Base-by-base conservation (phyloP, 345 rosid genomes). In the Carallia brachiata region DNA sequence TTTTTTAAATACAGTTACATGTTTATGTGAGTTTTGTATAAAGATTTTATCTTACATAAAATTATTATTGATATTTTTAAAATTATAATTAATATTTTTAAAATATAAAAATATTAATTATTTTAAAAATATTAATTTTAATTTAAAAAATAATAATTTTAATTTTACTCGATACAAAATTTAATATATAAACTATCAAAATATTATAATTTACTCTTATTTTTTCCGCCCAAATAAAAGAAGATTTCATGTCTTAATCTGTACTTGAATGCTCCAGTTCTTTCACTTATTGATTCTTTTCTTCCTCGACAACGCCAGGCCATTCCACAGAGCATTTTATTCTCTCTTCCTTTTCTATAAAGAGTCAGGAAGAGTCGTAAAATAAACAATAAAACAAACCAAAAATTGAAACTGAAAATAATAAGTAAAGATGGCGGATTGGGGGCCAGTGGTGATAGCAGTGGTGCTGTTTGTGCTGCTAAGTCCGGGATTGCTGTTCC, bases 391-490 rank as follows among this genome's bases (percentile, higher is more conserved):
- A 2, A 52, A 52, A 17, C 55, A 52, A 19, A 1, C 34, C 34
- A 13, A 13, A 44, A 2, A 44, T 44, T 44, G 50, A 12, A 44
- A 44, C 13, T 44, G 3, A 15, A 44, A 13, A 44, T 44, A 13
- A 34, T 23, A 23, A 16, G 17, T 30, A 55, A 16, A 36, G 18
- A 75, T 75, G 79, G 74, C 79, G n/a, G 75, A 75, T 28, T 75
- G 75, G 71, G 79, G 79, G 36, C 71, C 79, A 1, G 75, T 70
- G 36, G 70, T 75, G 61, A 65, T 75, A 60, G 79, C 79, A 9
- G 68, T 60, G 28, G 79, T 75, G 50, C 71, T 75, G 19, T 75
- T 75, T 65, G 75, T 75, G 62, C 28, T 75, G 62, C 44, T 75
- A 23, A 75, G 70, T 30, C 79, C 79, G 16, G 79, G 79, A 40